Evolutionary conservation across 768 basidiomycete species (phyloP), one percentile per base, ranked within the genome.

Genomic region (Tylopilus intermedius): DNA sequence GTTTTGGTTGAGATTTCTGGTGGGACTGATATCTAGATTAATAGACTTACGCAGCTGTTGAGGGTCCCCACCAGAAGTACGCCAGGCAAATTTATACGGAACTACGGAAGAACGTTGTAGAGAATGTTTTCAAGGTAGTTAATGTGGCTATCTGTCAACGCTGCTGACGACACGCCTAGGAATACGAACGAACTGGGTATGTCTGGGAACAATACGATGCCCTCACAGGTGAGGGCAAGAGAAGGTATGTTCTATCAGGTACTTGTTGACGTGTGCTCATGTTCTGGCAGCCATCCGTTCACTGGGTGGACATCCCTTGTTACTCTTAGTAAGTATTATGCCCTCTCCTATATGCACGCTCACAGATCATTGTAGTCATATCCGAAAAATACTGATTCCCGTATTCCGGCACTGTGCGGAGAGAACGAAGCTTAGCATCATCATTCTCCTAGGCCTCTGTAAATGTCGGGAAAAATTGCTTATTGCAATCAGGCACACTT

Each of bases 121-220:
- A 88, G 63, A 98, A 95, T 65, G 87, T 94, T 21, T 82, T 72
- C 74, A 81, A 80, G 72, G 84, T 78, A 56, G 10, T 21, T 38
- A n/a, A n/a, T n/a, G 33, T 44, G 5, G 13, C 15, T 9, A 11
- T 18, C 42, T 42, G 9, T 41, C 29, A 51, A 48, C 44, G 35
- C 38, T 47, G 18, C 47, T 59, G 22, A 67, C 29, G 29, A 2
- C 8, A 45, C 27, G 7, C 46, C 13, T 59, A 94, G 90, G 92
- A 96, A 71, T 96, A 92, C 67, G 77, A 91, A 63, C 80, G 88
- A 27, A 96, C 94, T 4, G 94, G 93, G 4, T 95, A 92, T 66
- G 91, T 92, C 14, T 98, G 94, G 94, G 94, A 98, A 70, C 95
- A 97, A 69, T 98, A 97, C 67, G 87, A 97, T 67, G 74, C 92